A percentile compares a stretch with the other conserved stretches of the same genome.
Conservation (phyloP, 2,329 filamentous ascomycete genomes). For the Aureobasidium melanogenum region DNA sequence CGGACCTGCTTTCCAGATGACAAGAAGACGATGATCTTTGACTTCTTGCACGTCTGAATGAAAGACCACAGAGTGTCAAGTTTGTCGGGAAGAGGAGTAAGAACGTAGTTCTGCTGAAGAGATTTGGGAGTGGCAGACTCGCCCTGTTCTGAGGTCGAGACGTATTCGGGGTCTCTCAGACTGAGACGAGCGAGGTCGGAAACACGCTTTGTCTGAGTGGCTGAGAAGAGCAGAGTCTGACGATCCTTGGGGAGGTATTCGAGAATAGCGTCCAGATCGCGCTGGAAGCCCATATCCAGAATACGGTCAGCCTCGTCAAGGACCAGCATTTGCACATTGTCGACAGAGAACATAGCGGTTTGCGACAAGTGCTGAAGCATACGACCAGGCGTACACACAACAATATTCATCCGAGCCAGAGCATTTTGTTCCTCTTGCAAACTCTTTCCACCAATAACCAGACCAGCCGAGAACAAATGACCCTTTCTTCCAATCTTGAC, state of each 20-base stretch:
- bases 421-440: slow-evolving; percentile 80
- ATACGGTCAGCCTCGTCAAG: slow-evolving; percentile 94
- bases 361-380: slow-evolving; percentile 96
- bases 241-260: slow-evolving; percentile 79
- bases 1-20: slow-evolving; percentile 94
- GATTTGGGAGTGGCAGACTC: slow-evolving; percentile 69
- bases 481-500: slow-evolving; percentile 75
- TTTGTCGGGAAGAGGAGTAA: slow-evolving; percentile 79
- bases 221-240: slow-evolving; percentile 91
- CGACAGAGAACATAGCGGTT: slow-evolving; percentile 79
- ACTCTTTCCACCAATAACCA: slow-evolving; percentile 90
- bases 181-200: slow-evolving; percentile 85
- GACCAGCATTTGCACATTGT: slow-evolving; percentile 86
- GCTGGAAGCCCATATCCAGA: slow-evolving; percentile 94
- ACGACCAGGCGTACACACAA: slow-evolving; percentile 88
- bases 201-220: slow-evolving; percentile 90
- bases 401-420: slow-evolving; percentile 85
- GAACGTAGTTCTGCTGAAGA: slow-evolving; percentile 83
- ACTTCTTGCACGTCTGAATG: slow-evolving; percentile 80
- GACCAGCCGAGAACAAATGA: slow-evolving; percentile 82
- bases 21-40: slow-evolving; percentile 91
- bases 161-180: slow-evolving; percentile 84
- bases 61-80: slow-evolving; percentile 90
- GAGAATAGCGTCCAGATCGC: slow-evolving; percentile 81
- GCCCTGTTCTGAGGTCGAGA: slow-evolving; percentile 83